phyloP scores from a whole-genome alignment of 306 rosid genomes.

The Fagus sylvatica region DNA sequence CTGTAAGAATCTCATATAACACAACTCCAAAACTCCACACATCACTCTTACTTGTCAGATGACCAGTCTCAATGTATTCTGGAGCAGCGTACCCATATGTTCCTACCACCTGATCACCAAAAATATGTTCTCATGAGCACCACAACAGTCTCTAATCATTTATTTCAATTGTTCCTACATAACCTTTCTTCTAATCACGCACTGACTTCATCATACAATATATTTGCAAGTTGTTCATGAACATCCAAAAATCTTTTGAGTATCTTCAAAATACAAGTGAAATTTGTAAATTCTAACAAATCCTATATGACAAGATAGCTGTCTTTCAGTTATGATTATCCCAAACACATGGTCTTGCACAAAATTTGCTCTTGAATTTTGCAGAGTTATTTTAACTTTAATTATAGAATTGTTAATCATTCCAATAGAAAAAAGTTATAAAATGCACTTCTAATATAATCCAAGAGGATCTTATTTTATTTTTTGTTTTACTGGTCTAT shows the following conservation, averaged over 20 bases:
- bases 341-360: neutral
- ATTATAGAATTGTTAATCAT: neutral
- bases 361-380: neutral
- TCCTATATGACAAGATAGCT: neutral
- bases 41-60: slow-evolving; percentile 83
- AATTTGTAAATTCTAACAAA: neutral
- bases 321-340: neutral
- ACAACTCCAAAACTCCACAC: slow-evolving; percentile 92
- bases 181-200: neutral
- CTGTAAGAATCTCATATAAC: slow-evolving; percentile 71
- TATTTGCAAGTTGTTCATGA: neutral
- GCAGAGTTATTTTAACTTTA: neutral
- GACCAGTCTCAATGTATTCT: slow-evolving; percentile 81
- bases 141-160: neutral
- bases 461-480: neutral
- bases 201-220: neutral
- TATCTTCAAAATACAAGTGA: neutral
- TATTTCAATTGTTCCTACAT: neutral
- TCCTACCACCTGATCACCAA: slow-evolving; percentile 64
- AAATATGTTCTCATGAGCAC: neutral
- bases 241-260: neutral
- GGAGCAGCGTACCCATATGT: slow-evolving; percentile 95
- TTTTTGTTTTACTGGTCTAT: too few relatives aligned
- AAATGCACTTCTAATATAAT: neutral
- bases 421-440: neutral